These are phyloP conservation scores for Vaccinium darrowii DNA, from an alignment of 148 eudicot species.

Conservation along the genomic window DNA sequence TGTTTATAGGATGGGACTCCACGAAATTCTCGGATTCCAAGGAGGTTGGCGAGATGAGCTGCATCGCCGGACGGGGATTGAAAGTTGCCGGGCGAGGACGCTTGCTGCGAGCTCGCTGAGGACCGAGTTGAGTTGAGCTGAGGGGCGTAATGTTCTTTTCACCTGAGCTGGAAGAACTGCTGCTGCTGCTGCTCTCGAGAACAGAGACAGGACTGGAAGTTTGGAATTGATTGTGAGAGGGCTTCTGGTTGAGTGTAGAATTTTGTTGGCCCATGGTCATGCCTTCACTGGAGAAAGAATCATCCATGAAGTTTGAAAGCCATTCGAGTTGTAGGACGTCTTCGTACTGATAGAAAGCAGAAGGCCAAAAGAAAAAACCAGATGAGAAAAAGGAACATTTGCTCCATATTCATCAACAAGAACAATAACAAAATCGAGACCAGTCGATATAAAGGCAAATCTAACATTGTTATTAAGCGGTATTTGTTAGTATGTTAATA, in stretches of 20 bases:
- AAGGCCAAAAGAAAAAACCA: not conserved
- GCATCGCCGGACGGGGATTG: conserved; percentile 46
- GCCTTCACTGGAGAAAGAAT: conserved; percentile 75
- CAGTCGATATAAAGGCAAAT: not conserved
- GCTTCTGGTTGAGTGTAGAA: conserved; percentile 24
- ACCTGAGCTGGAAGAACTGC: conserved; percentile 45
- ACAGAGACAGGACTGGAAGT: conserved; percentile 81
- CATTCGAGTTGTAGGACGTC: conserved; percentile 90
- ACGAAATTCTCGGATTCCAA: conserved; percentile 35
- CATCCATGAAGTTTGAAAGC: conserved; percentile 89
- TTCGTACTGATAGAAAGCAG: conserved; percentile 53
- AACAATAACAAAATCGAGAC: not conserved
- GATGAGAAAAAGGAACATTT: not conserved
- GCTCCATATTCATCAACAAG: not conserved
- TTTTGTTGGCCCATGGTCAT: conserved; percentile 50
- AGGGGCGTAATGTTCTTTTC: conserved; percentile 35
- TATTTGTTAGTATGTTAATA: not conserved
- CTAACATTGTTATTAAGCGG: not conserved
- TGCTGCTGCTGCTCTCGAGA: conserved; percentile 70
- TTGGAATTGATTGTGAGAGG: conserved; percentile 20
- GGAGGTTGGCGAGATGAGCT: conserved; percentile 43
- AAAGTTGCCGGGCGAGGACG: conserved; percentile 88
- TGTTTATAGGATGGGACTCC: conserved; percentile 30
- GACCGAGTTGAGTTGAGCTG: conserved; percentile 38
- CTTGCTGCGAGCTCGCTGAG: conserved; percentile 79